Conservation (phyloP, 345 rosid species). For the Dipteronia sinensis region DNA sequence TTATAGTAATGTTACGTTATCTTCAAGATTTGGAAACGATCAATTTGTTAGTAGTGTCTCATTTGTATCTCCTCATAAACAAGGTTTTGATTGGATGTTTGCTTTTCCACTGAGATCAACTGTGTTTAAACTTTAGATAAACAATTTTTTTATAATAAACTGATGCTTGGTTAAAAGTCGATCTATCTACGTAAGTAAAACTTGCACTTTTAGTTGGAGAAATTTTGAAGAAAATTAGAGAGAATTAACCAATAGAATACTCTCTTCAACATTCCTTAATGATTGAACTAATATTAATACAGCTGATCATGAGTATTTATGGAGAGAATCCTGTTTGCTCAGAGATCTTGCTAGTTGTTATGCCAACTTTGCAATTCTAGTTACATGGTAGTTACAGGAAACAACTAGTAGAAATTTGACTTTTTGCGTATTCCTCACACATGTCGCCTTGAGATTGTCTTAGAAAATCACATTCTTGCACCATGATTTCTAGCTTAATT, state of each 20-base stretch:
- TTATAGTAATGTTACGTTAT: background rate
- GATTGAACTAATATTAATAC: no score
- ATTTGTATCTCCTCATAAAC: background rate
- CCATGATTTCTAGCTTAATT: background rate
- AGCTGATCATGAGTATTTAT: no score
- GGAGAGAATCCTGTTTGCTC: no score
- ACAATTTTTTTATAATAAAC: background rate
- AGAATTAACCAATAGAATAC: no score
- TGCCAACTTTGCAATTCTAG: background rate
- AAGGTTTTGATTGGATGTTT: background rate
- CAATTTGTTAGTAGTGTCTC: no score
- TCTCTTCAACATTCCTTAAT: no score
- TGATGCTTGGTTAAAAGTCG: background rate
- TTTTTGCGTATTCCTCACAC: background rate
- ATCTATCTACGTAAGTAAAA: background rate
- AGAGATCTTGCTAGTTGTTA: background rate
- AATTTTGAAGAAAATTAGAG: no score
- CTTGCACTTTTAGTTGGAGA: no score
- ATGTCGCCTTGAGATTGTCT: background rate
- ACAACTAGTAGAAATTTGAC: background rate
- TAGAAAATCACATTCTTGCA: background rate
- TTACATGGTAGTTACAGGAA: background rate
- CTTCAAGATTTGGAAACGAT: background rate
- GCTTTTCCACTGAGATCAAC: background rate
- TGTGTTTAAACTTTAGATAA: background rate